A percentile compares a stretch with the other conserved stretches of the same genome.
Conservation (phyloP, 805 yeast species). For the Kuraishia cidri region DNA sequence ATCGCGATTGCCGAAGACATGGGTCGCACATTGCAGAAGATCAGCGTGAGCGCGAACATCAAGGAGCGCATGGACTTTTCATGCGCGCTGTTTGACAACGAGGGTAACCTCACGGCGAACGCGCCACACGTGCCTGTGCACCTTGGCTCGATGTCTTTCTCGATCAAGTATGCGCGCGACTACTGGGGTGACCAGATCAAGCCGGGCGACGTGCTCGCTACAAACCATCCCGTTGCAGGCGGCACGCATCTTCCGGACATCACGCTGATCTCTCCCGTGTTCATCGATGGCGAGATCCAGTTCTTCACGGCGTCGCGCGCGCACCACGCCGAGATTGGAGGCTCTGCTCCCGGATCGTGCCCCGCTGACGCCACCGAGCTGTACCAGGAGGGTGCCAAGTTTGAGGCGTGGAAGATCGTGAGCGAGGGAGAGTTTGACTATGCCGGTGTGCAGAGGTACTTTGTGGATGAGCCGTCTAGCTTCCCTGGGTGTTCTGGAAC, state of each 20-base stretch:
- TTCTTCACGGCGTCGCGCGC: slow-evolving; percentile 52
- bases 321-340: slow-evolving; percentile 57
- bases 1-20: slow-evolving; percentile 43
- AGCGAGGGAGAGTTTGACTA: slow-evolving; percentile 41
- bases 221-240: slow-evolving; percentile 33
- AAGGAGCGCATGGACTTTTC: slow-evolving; percentile 39
- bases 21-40: slow-evolving; percentile 36
- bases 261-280: slow-evolving; percentile 50
- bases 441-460: slow-evolving; percentile 33
- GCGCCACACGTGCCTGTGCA: slow-evolving; percentile 42
- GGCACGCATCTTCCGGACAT: slow-evolving; percentile 43
- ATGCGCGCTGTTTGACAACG: slow-evolving; percentile 36
- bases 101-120: slow-evolving; percentile 33
- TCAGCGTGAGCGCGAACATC: slow-evolving; percentile 32
- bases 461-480: slow-evolving; percentile 39
- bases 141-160: slow-evolving; percentile 33
- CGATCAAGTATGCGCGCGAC: slow-evolving; percentile 25
- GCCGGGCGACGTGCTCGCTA: slow-evolving; percentile 33
- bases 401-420: slow-evolving; percentile 42
- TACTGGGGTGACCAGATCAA: slow-evolving; percentile 26
- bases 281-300: slow-evolving; percentile 31
- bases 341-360: slow-evolving; percentile 49
- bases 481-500: slow-evolving; percentile 49
- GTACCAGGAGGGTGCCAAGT: slow-evolving; percentile 48
- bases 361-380: slow-evolving; percentile 45